Base-by-base conservation (phyloP, 2,329 filamentous ascomycete genomes). In the Colletotrichum agaves region DNA sequence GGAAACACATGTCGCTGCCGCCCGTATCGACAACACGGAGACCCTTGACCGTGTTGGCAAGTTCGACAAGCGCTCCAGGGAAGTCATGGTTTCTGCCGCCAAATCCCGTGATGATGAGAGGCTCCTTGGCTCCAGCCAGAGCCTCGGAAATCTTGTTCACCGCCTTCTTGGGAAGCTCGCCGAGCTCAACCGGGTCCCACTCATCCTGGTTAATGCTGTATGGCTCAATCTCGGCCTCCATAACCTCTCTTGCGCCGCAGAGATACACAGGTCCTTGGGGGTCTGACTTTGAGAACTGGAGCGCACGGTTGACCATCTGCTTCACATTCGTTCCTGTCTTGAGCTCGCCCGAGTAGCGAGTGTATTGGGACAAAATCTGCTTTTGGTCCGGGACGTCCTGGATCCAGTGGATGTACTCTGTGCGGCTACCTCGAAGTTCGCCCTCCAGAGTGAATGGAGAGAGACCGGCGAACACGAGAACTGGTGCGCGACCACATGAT, bases 1-100 rank as follows among this genome's bases (percentile, higher is more conserved):
- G 92, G 78, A 94, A 94, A 74, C 90, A 92, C 91, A 95, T 93
- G 74, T 94, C 92, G 73, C 90, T 91, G 47, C 91, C 92, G 17
- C 90, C 91, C 0, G 90, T 91, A 75, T 95, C 92, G 6, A 94
- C 81, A 4, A 95, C 91, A 3, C 90, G 83, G 27, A 95, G 76
- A 0, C 89, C 90, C 74, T 88, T 90, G 44, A 94, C 82, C 0
- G 85, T 86, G 72, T 93, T 81, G 2, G 91, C 91, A 23, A 95
- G 79, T 55, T 87, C 83, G 0, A 93, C 90, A 19, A 94, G 80
- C 3, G 88, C 87, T 1, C 74, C 79, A 0, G 91, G 88, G 2
- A 88, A 77, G 21, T 81, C 80, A 72, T 92, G 90, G 71, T 94
- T 92, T 39, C 92, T 83, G 2, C 92, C 92, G 3, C 82, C 83